Evolutionary conservation across 1,284 basidiomycete species (phyloP).

Genomic region (Inonotus hispidus): DNA sequence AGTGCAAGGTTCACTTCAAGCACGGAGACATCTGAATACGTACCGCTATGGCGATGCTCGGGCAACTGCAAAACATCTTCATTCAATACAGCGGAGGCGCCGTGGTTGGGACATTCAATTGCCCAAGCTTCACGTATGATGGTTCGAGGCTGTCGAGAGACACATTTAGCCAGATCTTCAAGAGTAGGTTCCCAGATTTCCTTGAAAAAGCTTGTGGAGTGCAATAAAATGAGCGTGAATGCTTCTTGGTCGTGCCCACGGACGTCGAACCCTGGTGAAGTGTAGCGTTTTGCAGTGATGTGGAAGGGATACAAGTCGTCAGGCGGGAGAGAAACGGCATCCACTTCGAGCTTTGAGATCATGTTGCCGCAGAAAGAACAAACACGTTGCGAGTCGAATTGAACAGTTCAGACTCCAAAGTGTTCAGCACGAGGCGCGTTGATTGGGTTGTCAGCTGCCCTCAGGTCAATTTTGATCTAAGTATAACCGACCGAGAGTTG

Average conservation of each 20-base stretch:
- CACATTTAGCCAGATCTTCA: constrained; percentile 33
- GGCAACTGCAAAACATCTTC: constrained; percentile 33
- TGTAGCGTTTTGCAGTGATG: constrained; percentile 53
- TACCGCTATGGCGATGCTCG: constrained; percentile 40
- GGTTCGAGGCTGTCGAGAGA: constrained; percentile 20
- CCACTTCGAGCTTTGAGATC: background rate
- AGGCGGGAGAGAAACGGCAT: constrained; percentile 3
- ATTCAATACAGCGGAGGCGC: constrained; percentile 40
- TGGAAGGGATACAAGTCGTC: constrained; percentile 39
- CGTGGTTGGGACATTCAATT: constrained; percentile 51
- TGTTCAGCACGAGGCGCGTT: background rate
- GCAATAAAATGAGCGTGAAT: constrained; percentile 49
- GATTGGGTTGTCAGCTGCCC: too few relatives aligned
- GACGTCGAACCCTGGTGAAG: constrained; percentile 29
- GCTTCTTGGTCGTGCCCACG: constrained; percentile 31
- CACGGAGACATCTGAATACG: constrained; percentile 20
- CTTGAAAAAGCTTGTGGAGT: constrained; percentile 63
- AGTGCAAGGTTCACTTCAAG: background rate
- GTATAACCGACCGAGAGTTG: too few relatives aligned
- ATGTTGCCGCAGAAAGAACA: background rate
- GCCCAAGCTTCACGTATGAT: constrained; percentile 44
- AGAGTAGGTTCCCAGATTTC: constrained; percentile 61
- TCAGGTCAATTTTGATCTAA: too few relatives aligned
- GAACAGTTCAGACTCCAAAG: background rate
- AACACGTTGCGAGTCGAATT: background rate